Base-by-base conservation (phyloP, 192 early-diverging fungal species). In the Umbelopsis sp. region DNA sequence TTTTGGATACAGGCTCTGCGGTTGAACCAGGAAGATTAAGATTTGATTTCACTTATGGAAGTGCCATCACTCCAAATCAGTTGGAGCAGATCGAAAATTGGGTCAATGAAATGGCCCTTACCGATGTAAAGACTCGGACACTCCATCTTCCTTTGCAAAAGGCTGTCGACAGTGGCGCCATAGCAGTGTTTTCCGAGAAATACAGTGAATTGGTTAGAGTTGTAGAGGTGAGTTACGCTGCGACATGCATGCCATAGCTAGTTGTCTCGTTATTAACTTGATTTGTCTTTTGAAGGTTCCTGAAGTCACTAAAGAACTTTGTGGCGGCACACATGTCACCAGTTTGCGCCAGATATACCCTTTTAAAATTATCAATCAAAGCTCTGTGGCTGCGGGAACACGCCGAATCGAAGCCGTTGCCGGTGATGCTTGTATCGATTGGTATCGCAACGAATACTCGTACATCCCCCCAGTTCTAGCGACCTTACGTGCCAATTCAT, bases 401-500 rank as follows among this genome's bases (percentile, higher is more conserved):
- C 68, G 87, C n/a, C 78, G 87, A 27, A 88, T 88, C 61, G 87
- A 88, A 61, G 87, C 87, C 0, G 81, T 83, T 12, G 87, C 84
- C 2, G 87, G 87, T 1, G 49, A 47, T 7, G 64, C 85, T 0
- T 78, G 79, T 27, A 61, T 80, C 21, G 73, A 77, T 1, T 82
- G 78, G 68, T 78, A 85, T 61, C 73, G 81, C 49, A 71, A 79
- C 16, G 74, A 84, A 35, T 79, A 83, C 71, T 30, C 74, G 21
- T 79, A 78, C 66, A 77, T 85, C 4, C 71, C 80, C 7, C 71
- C 76, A 5, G 69, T 76, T n/a, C 70, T 83, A 44, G 74, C 74
- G 15, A 53, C 74, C 9, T 44, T 85, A 12, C 76, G 82, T 18
- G 78, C 78, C 4, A 79, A 75, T 27, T 58, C 65, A 23, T 71